Conservation (phyloP, 2,329 filamentous ascomycete genomes). For the Monilinia fructicola region DNA sequence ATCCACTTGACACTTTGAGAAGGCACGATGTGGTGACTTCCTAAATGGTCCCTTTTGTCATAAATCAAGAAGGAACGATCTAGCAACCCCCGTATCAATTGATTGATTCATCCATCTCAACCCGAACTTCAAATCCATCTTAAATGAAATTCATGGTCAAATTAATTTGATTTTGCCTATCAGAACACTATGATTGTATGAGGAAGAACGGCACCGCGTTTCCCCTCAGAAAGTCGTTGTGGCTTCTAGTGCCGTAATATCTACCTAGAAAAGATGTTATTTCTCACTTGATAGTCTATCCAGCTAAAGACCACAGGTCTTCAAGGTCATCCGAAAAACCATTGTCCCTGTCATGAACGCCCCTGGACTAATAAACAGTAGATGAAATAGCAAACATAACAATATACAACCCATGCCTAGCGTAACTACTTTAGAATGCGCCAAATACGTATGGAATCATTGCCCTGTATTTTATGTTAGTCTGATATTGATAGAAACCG, state of each 20-base stretch:
- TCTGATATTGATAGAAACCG: neutral
- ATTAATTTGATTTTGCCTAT: constrained; percentile 23
- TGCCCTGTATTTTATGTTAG: constrained; percentile 35
- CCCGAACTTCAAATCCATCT: neutral
- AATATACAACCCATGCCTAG: constrained; percentile 21
- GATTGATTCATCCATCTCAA: neutral
- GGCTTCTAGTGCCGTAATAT: constrained; percentile 24
- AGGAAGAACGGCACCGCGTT: constrained; percentile 8
- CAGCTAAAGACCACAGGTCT: constrained; percentile 27
- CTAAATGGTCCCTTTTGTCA: neutral
- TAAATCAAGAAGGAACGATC: neutral
- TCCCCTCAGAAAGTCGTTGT: neutral
- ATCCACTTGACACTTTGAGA: neutral
- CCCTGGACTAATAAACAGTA: constrained; percentile 24
- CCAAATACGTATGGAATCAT: constrained; percentile 41
- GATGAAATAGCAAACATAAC: constrained; percentile 21
- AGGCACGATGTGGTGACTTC: neutral
- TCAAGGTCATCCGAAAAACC: constrained; percentile 20
- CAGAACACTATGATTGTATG: constrained; percentile 19
- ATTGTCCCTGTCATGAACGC: constrained; percentile 27
- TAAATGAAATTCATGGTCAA: constrained; percentile 17
- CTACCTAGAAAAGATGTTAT: constrained; percentile 28
- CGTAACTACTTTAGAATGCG: constrained; percentile 31
- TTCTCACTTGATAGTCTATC: constrained; percentile 31
- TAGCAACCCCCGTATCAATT: neutral